Base-by-base conservation (phyloP, 148 eudicot species). In the Polygonum maritimum region DNA sequence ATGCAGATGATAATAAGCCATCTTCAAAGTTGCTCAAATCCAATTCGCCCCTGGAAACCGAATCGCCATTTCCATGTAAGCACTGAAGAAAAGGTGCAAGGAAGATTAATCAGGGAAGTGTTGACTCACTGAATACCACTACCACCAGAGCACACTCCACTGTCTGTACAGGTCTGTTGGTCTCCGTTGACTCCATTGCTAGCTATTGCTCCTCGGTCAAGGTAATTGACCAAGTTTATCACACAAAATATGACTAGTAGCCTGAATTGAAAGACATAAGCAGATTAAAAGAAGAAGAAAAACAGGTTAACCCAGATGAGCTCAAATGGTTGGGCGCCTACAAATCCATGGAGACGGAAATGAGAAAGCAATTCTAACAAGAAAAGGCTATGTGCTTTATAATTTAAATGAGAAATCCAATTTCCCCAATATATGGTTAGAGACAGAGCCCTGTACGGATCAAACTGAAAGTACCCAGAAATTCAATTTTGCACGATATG, bases 1-100 rank as follows among this genome's bases (percentile, higher is more conserved):
- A 95, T 62, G 97, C 99, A 74, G 99, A 95, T 63, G 99, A 92
- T 79, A 95, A 77, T 65, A 89, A 87, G 36, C 99, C 99, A 87
- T 95, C 99, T 86, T 95, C 79, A 80, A 90, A 92, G 84, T 92
- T 91, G 83, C 12, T 91, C 83, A 95, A 81, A 80, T 88, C 80
- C 73, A 90, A 95, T 49, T 83, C 86, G 5, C 97, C 97, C 86
- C 99, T 95, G 33, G 63, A 57, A 7, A 21, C 21, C 8, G 22
- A 58, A 58, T 58, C 65, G 22, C 35, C 35, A 58, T 58, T 10
- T 8, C 35, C 36, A 58, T 58, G 14, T 58, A 26, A 58, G 21
- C 26, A 21, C 4, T 44, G 47, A 44, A 44, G 10, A 6, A 44
- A 44, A 44, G 0, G 41, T 35, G 38, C 3, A 40, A 70, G 48